Conservation (phyloP, 768 basidiomycete species). For the Phylloporus sp. region DNA sequence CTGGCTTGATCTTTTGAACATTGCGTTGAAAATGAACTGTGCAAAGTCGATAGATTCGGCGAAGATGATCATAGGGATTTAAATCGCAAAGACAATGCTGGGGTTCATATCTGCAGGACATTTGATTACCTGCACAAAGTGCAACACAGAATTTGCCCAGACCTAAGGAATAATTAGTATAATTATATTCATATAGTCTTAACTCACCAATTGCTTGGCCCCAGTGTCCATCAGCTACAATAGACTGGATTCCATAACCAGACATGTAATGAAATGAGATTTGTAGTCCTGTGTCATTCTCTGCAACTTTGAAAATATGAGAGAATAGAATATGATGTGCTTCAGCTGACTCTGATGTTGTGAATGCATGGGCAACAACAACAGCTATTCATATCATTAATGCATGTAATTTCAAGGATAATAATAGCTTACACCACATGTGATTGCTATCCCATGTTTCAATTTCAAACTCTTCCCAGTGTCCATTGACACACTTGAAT, state of each 20-base stretch:
- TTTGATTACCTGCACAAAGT: not conserved
- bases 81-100: not conserved
- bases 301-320: constrained; percentile 1
- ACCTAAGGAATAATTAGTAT: constrained; percentile 1
- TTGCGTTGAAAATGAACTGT: not conserved
- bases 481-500: not conserved
- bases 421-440: not conserved
- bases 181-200: not conserved
- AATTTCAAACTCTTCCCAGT: constrained; percentile 5
- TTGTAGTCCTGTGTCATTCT: not conserved
- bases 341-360: not conserved
- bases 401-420: too few species aligned
- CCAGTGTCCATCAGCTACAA: constrained; percentile 6
- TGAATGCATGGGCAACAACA: not conserved
- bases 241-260: not conserved
- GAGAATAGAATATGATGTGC: not conserved
- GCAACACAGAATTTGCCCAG: constrained; percentile 5
- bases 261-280: not conserved
- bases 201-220: constrained; percentile 3
- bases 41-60: not conserved
- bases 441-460: not conserved
- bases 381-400: not conserved
- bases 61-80: constrained; percentile 5
- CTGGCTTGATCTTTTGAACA: not conserved
- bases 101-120: not conserved